Percentiles rank a stretch among this genome's conserved stretches.
Conservation (phyloP, 768 basidiomycete species). For the Auricularia sp. region DNA sequence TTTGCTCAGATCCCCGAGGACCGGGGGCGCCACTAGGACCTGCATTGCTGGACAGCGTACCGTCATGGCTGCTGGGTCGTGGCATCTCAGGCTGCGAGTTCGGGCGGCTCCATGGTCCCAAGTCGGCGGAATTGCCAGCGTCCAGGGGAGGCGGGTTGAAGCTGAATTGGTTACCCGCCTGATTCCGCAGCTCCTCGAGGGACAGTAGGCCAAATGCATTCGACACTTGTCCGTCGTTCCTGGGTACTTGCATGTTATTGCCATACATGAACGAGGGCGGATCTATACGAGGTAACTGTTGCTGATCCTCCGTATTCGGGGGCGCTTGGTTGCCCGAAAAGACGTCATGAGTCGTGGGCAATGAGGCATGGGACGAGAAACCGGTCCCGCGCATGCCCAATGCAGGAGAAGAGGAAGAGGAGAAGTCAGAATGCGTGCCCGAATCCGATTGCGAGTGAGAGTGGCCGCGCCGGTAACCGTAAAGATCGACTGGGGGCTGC, state of each 20-base stretch:
- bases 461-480: neutral
- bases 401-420: neutral
- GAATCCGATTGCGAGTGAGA: conserved; percentile 3
- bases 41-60: neutral
- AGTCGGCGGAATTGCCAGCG: neutral
- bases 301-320: neutral
- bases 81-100: neutral
- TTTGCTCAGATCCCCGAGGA: neutral
- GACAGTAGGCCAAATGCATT: conserved; percentile 68
- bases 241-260: neutral
- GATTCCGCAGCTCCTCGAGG: conserved; percentile 45
- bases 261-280: conserved; percentile 1
- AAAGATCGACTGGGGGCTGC: neutral
- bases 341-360: neutral
- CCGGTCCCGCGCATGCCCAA: conserved; percentile 3
- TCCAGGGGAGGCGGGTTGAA: neutral
- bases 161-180: neutral
- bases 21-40: neutral
- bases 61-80: neutral
- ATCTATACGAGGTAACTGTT: neutral
- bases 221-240: conserved; percentile 37
- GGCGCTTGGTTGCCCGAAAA: neutral
- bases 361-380: conserved; percentile 2
- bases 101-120: neutral
- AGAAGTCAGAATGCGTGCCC: conserved; percentile 2